These are phyloP conservation scores for Thalassiosira exigua DNA, from an alignment of 352 stramenopile genomes.

Conservation along the genomic window DNA sequence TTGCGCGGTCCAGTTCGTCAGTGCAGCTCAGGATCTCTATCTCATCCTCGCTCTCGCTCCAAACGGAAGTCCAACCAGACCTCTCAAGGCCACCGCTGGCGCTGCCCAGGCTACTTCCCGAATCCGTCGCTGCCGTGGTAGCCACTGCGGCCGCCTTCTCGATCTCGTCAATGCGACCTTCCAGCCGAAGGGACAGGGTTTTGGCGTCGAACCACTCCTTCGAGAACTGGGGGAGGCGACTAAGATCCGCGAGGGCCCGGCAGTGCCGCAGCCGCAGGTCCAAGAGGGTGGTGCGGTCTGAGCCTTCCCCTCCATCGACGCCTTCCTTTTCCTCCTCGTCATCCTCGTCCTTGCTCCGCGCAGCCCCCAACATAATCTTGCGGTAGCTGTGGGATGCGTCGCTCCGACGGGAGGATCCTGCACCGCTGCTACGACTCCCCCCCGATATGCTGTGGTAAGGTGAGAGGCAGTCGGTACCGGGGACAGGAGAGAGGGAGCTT, in stretches of 20 bases:
- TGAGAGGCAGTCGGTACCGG: neutral
- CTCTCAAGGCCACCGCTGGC: conserved; percentile 3
- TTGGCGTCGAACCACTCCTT: conserved; percentile 57
- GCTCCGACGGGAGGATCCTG: neutral
- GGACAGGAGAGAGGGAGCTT: neutral
- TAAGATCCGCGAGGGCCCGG: conserved; percentile 12
- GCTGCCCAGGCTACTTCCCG: neutral
- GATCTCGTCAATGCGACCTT: conserved; percentile 42
- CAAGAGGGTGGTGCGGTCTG: neutral
- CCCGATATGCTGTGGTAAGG: conserved; percentile 1
- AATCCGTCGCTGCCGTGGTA: neutral
- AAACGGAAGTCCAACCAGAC: conserved; percentile 31
- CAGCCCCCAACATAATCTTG: neutral
- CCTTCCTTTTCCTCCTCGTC: conserved; percentile 4
- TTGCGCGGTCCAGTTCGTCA: conserved; percentile 51
- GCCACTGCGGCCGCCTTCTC: conserved; percentile 10
- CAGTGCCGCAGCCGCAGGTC: neutral
- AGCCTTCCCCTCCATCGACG: conserved; percentile 3
- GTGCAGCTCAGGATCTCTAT: conserved; percentile 48
- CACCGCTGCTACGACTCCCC: neutral
- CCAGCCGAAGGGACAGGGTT: conserved; percentile 25
- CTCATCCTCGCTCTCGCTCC: conserved; percentile 49
- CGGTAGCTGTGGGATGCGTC: neutral
- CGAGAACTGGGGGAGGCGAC: conserved; percentile 33
- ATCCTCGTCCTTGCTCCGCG: conserved; percentile 13